A percentile compares a stretch with the other conserved stretches of the same genome.
phyloP scores from a whole-genome alignment of 2,329 filamentous ascomycete genomes.

The Aspergillus thermomutatus region DNA sequence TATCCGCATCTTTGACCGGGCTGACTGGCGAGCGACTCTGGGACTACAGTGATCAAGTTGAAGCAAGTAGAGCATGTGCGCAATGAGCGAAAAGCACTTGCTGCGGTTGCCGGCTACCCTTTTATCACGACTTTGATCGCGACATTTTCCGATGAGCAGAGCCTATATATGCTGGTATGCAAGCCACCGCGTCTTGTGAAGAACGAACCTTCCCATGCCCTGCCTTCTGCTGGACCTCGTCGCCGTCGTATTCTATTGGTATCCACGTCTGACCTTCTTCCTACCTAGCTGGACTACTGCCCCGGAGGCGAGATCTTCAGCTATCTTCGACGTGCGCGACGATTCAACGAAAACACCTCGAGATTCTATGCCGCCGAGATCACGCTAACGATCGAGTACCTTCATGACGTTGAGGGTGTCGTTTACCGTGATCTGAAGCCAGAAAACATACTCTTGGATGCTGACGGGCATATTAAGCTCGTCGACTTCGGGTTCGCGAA shows the following conservation, averaged over 20 bases:
- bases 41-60: constrained; percentile 49
- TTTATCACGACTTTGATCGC: constrained; percentile 65
- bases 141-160: constrained; percentile 62
- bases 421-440: constrained; percentile 66
- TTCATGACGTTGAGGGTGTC: constrained; percentile 62
- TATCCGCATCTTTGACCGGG: constrained; percentile 1
- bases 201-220: neutral
- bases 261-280: constrained; percentile 16
- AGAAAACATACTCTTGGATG: constrained; percentile 65
- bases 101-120: constrained; percentile 60
- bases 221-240: neutral
- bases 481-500: constrained; percentile 69
- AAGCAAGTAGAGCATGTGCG: constrained; percentile 68
- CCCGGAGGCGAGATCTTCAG: constrained; percentile 66
- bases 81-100: constrained; percentile 63
- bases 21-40: constrained; percentile 10
- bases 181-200: neutral
- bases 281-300: constrained; percentile 59
- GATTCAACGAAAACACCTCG: constrained; percentile 61
- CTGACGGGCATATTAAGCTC: constrained; percentile 62
- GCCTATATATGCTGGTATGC: constrained; percentile 52
- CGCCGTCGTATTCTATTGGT: neutral
- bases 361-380: constrained; percentile 67
- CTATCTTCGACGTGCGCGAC: constrained; percentile 59
- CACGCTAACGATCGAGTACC: constrained; percentile 61